These are phyloP conservation scores for Ustilago trichophora DNA, from an alignment of 1,284 basidiomycete genomes.

Conservation along the genomic window DNA sequence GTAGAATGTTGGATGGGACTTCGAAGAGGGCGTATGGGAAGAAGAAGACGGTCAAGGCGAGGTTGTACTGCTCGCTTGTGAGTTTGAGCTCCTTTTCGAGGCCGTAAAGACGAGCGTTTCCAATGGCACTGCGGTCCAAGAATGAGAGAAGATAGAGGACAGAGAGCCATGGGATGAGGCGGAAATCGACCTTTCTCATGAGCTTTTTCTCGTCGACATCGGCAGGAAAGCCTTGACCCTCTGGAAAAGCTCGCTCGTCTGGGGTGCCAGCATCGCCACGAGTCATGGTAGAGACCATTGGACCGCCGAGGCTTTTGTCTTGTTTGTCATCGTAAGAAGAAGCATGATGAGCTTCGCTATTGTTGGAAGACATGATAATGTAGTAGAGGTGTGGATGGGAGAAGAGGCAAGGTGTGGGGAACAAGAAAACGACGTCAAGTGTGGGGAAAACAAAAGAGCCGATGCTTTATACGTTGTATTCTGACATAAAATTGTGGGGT, in stretches of 20 bases:
- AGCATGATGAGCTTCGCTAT: slow-evolving; percentile 13
- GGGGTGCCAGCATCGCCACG: slow-evolving; percentile 7
- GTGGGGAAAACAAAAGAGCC: not conserved
- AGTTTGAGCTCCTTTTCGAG: slow-evolving; percentile 35
- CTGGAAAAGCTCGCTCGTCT: slow-evolving; percentile 1
- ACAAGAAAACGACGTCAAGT: no score
- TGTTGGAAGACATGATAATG: slow-evolving; percentile 22
- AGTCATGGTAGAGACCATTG: slow-evolving; percentile 16
- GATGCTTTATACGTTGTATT: no score
- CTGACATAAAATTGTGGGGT: no score
- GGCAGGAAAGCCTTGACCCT: slow-evolving; percentile 24
- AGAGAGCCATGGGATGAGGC: slow-evolving; percentile 56
- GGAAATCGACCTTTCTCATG: slow-evolving; percentile 58
- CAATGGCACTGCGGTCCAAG: slow-evolving; percentile 70
- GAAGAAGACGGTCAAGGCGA: slow-evolving; percentile 51
- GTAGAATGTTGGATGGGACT: slow-evolving; percentile 65
- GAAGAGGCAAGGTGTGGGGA: not conserved
- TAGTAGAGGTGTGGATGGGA: not conserved
- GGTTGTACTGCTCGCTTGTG: slow-evolving; percentile 30
- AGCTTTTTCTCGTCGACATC: slow-evolving; percentile 60
- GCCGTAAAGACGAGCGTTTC: slow-evolving; percentile 51
- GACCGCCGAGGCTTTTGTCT: slow-evolving; percentile 7
- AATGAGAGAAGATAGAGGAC: slow-evolving; percentile 54
- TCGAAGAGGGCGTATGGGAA: slow-evolving; percentile 53
- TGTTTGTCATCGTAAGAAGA: slow-evolving; percentile 19